phyloP scores from a whole-genome alignment of 768 basidiomycete genomes.

The Dendrothele bispora region DNA sequence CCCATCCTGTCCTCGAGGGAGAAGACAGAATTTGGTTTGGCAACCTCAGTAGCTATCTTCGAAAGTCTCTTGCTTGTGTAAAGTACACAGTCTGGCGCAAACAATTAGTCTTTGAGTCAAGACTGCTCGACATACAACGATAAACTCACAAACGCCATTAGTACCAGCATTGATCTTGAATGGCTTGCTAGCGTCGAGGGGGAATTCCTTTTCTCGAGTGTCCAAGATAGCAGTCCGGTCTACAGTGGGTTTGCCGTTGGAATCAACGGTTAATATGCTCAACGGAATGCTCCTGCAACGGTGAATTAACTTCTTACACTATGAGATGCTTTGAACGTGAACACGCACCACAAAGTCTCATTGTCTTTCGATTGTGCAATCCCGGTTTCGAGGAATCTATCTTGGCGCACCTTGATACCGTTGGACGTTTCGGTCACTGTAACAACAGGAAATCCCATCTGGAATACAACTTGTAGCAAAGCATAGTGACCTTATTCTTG shows the following conservation, averaged over 20 bases:
- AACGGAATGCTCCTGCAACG: conserved; percentile 57
- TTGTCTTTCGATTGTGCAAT: conserved; percentile 63
- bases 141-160: conserved; percentile 60
- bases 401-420: conserved; percentile 63
- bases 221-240: conserved; percentile 54
- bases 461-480: background rate
- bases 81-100: conserved; percentile 54
- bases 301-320: background rate
- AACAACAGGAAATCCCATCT: conserved; percentile 75
- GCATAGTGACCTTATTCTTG: background rate
- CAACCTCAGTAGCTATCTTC: conserved; percentile 62
- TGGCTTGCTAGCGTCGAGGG: conserved; percentile 51
- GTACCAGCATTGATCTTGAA: conserved; percentile 79
- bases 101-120: conserved; percentile 6
- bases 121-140: conserved; percentile 1
- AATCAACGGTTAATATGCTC: conserved; percentile 49
- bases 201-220: conserved; percentile 50
- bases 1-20: conserved; percentile 70
- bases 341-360: conserved; percentile 59
- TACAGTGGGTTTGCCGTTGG: conserved; percentile 43
- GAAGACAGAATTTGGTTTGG: conserved; percentile 47
- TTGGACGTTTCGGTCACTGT: conserved; percentile 58
- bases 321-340: background rate
- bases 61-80: conserved; percentile 62
- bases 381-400: conserved; percentile 73